A percentile compares a stretch with the other conserved stretches of the same genome.
These are phyloP conservation scores for Zea luxurians DNA, from an alignment of 176 grass and related monocot species.

Conservation along the genomic window DNA sequence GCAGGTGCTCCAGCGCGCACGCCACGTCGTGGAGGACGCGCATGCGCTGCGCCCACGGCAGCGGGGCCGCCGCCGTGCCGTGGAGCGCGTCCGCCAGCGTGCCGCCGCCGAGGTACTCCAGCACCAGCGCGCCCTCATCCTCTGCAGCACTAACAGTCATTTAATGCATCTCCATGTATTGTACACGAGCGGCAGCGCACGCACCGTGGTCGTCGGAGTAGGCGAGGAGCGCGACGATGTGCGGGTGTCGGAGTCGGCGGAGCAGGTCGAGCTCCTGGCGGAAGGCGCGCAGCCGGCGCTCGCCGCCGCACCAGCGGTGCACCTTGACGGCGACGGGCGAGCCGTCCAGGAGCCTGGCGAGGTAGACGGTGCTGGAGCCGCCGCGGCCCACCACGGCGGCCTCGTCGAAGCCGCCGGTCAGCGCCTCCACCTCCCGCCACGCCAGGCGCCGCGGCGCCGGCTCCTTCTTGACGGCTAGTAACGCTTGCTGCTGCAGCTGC, in stretches of 20 bases:
- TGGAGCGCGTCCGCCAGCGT: constrained; percentile 70
- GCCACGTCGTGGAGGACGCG: constrained; percentile 67
- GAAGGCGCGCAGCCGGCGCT: constrained; percentile 57
- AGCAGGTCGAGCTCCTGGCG: constrained; percentile 83
- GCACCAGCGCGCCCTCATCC: constrained; percentile 74
- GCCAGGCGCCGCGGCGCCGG: constrained; percentile 37
- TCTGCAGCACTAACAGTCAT: constrained; percentile 43
- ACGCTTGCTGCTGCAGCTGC: background rate
- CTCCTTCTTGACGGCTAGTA: background rate
- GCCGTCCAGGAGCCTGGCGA: constrained; percentile 31
- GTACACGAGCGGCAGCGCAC: too few relatives aligned
- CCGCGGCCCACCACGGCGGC: constrained; percentile 69
- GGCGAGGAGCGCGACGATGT: constrained; percentile 66
- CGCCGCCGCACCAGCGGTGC: constrained; percentile 60
- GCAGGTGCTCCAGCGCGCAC: constrained; percentile 73
- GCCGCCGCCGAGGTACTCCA: constrained; percentile 75
- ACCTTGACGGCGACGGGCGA: constrained; percentile 60
- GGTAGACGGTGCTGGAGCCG: constrained; percentile 83
- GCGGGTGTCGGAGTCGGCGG: constrained; percentile 58
- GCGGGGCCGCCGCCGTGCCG: background rate
- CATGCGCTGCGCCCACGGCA: constrained; percentile 67
- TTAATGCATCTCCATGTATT: background rate
- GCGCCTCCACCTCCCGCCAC: constrained; percentile 63
- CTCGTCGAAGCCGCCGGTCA: constrained; percentile 65
- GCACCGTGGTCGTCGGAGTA: constrained; percentile 80